Conservation (phyloP, 768 basidiomycete genomes). For the Phaeolepiota aurea region DNA sequence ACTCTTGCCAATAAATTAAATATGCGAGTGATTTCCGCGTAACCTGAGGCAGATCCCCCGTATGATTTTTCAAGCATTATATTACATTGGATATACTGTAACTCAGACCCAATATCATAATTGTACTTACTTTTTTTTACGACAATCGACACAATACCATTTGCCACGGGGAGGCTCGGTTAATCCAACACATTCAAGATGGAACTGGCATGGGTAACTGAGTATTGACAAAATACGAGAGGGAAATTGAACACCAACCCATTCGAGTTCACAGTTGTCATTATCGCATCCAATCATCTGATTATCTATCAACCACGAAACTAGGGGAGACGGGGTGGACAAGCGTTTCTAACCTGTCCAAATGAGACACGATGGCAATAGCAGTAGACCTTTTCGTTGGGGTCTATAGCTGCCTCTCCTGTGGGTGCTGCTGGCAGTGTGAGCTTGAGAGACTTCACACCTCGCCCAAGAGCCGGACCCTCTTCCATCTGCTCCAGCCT, state of each 20-base stretch:
- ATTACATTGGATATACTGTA: background rate
- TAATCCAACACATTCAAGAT: slow-evolving; percentile 59
- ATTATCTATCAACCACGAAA: no score
- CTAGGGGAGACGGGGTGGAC: slow-evolving; percentile 8
- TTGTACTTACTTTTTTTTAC: background rate
- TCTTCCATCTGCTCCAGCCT: background rate
- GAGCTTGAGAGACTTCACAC: slow-evolving; percentile 20
- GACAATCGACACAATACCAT: slow-evolving; percentile 71
- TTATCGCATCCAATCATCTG: slow-evolving; percentile 89
- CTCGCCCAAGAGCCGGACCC: background rate
- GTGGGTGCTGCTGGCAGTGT: slow-evolving; percentile 23
- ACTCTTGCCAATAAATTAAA: slow-evolving; percentile 76
- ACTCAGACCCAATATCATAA: background rate
- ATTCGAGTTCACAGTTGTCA: slow-evolving; percentile 64
- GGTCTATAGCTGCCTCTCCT: slow-evolving; percentile 18
- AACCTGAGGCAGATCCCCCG: slow-evolving; percentile 4
- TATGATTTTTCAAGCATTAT: background rate
- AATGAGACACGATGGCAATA: slow-evolving; percentile 75
- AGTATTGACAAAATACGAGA: no score
- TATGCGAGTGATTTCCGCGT: slow-evolving; percentile 30
- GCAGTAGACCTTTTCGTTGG: slow-evolving; percentile 63
- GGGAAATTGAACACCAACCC: slow-evolving; percentile 47
- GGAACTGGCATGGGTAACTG: no score
- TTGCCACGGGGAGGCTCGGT: slow-evolving; percentile 48
- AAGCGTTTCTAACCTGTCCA: slow-evolving; percentile 51